Conservation (phyloP, 768 basidiomycete genomes). For the Gloeostereum incarnatum region DNA sequence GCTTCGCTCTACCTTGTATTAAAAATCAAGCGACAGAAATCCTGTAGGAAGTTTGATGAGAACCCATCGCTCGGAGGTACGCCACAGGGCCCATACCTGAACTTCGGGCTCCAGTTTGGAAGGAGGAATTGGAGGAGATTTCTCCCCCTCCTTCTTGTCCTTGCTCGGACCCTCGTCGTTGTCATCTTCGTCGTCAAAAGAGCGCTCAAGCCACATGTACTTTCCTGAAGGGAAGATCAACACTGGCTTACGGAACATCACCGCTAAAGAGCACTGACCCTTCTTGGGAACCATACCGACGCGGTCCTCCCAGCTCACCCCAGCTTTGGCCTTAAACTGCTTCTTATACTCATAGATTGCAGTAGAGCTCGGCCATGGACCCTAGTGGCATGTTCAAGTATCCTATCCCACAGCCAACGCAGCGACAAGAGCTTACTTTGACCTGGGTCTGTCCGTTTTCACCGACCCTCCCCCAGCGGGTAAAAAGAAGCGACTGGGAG, state of each 20-base stretch:
- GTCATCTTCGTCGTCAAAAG: conserved; percentile 41
- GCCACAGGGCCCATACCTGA: conserved; percentile 21
- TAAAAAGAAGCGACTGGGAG: conserved; percentile 28
- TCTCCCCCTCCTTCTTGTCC: conserved; percentile 14
- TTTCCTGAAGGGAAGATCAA: conserved; percentile 29
- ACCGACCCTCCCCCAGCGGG: conserved; percentile 57
- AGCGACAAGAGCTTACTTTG: conserved; percentile 26
- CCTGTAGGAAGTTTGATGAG: conserved; percentile 15
- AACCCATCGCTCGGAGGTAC: background rate
- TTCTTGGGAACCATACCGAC: conserved; percentile 41
- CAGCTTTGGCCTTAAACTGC: conserved; percentile 50
- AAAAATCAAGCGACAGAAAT: conserved; percentile 43
- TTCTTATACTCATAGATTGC: conserved; percentile 49
- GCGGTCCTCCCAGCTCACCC: conserved; percentile 37
- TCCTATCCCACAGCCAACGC: background rate
- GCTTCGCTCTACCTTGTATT: conserved; percentile 22
- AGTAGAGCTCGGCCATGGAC: conserved; percentile 27
- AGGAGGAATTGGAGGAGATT: conserved; percentile 31
- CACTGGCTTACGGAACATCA: background rate
- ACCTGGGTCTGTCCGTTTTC: conserved; percentile 39
- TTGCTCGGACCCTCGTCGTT: conserved; percentile 16
- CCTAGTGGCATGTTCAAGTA: conserved; percentile 19
- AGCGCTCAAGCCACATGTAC: conserved; percentile 52
- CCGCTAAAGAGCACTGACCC: conserved; percentile 19
- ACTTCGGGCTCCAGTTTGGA: conserved; percentile 33